A percentile compares a stretch with the other conserved stretches of the same genome.
Conservation (phyloP, 768 basidiomycete genomes). For the Termitomyces bulborhizus region DNA sequence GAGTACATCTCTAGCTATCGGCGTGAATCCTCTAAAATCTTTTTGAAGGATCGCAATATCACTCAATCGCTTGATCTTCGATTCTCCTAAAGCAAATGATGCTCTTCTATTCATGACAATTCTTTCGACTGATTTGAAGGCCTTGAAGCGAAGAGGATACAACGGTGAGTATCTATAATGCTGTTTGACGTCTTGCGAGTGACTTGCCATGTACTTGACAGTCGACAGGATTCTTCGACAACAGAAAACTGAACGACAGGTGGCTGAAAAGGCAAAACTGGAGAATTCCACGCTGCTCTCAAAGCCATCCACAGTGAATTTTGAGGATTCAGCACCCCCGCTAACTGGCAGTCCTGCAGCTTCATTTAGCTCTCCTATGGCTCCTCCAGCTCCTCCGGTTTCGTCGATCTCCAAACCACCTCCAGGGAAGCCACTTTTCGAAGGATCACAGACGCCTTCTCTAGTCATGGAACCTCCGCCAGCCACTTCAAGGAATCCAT, state of each 20-base stretch:
- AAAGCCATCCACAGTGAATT: constrained; percentile 10
- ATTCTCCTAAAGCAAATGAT: constrained; percentile 78
- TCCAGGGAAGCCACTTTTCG: background rate
- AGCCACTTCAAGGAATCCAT: constrained; percentile 8
- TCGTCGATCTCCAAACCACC: constrained; percentile 7
- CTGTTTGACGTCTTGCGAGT: background rate
- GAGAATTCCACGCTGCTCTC: constrained; percentile 25
- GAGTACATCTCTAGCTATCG: constrained; percentile 25
- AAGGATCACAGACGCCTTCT: background rate
- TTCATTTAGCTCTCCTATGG: constrained; percentile 5
- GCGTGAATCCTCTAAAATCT: background rate
- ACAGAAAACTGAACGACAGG: constrained; percentile 62
- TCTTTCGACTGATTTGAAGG: constrained; percentile 81
- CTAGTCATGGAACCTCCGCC: background rate
- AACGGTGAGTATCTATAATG: constrained; percentile 44
- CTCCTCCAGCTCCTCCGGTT: constrained; percentile 1
- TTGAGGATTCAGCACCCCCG: background rate
- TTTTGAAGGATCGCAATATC: constrained; percentile 70
- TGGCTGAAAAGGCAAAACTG: constrained; percentile 39
- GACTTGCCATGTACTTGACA: constrained; percentile 18
- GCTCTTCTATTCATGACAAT: constrained; percentile 90
- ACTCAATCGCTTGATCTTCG: constrained; percentile 74
- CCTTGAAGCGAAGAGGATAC: constrained; percentile 78
- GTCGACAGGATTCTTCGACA: constrained; percentile 90
- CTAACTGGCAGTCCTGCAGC: constrained; percentile 2